phyloP scores from a whole-genome alignment of 441 rosid genomes.

The Erodium chrysanthum region DNA sequence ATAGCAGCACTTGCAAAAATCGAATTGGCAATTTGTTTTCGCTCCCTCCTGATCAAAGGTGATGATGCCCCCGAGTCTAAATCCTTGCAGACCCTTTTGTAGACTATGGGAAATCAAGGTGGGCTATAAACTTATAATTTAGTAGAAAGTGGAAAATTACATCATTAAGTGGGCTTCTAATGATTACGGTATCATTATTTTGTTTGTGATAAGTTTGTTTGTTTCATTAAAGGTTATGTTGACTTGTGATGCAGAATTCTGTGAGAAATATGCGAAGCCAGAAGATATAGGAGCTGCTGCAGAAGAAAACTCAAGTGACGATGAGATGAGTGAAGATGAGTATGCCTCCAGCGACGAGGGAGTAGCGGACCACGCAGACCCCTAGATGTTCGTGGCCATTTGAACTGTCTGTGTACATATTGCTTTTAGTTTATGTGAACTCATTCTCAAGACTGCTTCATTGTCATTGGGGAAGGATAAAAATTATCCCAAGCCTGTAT shows the following conservation, averaged over 20 bases:
- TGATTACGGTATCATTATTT: no score
- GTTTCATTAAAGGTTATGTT: background rate
- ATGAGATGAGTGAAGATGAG: conserved; percentile 78
- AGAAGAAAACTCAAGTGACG: conserved; percentile 69
- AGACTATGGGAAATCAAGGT: no score
- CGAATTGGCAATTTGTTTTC: no score
- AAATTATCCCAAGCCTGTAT: background rate
- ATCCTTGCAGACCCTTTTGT: no score
- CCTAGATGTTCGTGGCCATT: conserved; percentile 22
- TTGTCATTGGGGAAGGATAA: background rate
- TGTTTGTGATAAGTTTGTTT: background rate
- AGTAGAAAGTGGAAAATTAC: no score
- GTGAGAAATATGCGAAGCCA: conserved; percentile 76
- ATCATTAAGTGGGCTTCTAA: no score
- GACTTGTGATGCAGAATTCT: conserved; percentile 38
- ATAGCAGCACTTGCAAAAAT: background rate
- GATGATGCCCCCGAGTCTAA: no score
- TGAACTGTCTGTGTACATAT: conserved; percentile 24
- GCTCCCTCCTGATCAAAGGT: no score
- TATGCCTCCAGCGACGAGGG: conserved; percentile 51
- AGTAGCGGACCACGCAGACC: conserved; percentile 68
- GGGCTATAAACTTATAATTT: no score
- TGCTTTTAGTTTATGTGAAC: conserved; percentile 21
- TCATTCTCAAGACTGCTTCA: background rate
- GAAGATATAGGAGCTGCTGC: conserved; percentile 47